A percentile compares a stretch with the other conserved stretches of the same genome.
Evolutionary conservation across 176 grass and related monocot genomes (phyloP).

Genomic region (Rhynchospora breviuscula): DNA sequence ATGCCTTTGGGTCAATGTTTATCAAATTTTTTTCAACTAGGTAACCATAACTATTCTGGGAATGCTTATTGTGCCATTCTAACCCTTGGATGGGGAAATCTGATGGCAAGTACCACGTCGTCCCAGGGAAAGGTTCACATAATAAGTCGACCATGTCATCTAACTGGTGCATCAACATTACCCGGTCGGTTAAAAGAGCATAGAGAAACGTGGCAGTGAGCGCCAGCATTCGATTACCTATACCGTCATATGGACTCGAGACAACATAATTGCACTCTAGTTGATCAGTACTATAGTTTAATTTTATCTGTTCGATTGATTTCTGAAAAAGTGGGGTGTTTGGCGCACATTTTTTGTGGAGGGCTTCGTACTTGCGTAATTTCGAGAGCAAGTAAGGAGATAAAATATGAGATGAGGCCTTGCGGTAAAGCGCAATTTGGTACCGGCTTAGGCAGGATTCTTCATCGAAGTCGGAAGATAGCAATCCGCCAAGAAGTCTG

Average conservation of each 20-base stretch:
- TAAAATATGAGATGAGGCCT: slow-evolving; percentile 30
- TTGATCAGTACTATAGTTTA: not conserved
- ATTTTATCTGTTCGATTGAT: slow-evolving; percentile 42
- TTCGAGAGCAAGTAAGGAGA: slow-evolving; percentile 53
- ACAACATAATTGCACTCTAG: slow-evolving; percentile 1
- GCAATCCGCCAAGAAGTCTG: slow-evolving; percentile 47
- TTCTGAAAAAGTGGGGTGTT: slow-evolving; percentile 43
- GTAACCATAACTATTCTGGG: too few relatives aligned
- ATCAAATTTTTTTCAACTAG: not conserved
- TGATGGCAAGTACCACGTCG: not conserved
- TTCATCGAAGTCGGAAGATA: slow-evolving; percentile 50
- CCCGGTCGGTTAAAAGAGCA: not conserved
- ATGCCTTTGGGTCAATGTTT: not conserved
- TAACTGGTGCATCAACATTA: not conserved
- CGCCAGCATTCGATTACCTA: slow-evolving; percentile 1
- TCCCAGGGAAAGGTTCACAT: slow-evolving; percentile 1
- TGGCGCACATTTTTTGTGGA: slow-evolving; percentile 62
- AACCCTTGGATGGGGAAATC: too few relatives aligned
- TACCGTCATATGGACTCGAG: not conserved
- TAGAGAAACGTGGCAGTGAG: not conserved
- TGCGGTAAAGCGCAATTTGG: slow-evolving; percentile 46
- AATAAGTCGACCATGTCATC: not conserved
- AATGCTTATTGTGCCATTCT: too few relatives aligned
- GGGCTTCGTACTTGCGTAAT: slow-evolving; percentile 52
- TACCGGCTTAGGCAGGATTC: slow-evolving; percentile 56